Percentiles rank a stretch among this genome's conserved stretches.
phyloP scores from a whole-genome alignment of 176 grass and related monocot species.

The Cenchrus purpureus region DNA sequence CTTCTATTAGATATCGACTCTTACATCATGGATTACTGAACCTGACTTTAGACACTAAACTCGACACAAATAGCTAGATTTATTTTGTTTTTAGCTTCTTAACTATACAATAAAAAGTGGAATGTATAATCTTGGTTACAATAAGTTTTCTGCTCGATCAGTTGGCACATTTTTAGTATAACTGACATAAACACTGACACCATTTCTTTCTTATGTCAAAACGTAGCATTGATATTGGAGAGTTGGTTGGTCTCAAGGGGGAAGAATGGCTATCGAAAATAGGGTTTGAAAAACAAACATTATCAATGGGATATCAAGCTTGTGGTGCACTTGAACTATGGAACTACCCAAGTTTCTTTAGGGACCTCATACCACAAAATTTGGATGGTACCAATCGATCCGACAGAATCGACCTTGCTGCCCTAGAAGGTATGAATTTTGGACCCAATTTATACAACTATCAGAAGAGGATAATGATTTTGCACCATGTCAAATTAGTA shows the following conservation, averaged over 20 bases:
- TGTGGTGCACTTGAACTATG: constrained; percentile 71
- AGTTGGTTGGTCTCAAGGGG: constrained; percentile 54
- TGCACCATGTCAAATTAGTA: constrained; percentile 30
- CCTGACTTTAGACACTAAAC: constrained; percentile 30
- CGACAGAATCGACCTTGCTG: constrained; percentile 58
- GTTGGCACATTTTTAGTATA: constrained; percentile 18
- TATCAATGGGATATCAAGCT: constrained; percentile 75
- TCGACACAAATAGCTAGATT: constrained; percentile 15
- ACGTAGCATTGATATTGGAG: constrained; percentile 51
- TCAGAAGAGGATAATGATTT: constrained; percentile 40
- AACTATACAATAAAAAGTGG: constrained; percentile 32
- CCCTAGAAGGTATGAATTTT: constrained; percentile 60
- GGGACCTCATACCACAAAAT: constrained; percentile 61
- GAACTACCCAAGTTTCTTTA: constrained; percentile 70
- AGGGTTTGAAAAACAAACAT: constrained; percentile 53
- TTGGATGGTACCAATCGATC: constrained; percentile 55
- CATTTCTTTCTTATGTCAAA: constrained; percentile 35
- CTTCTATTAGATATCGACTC: constrained; percentile 33
- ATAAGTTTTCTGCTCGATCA: constrained; percentile 3
- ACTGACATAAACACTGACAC: constrained; percentile 29
- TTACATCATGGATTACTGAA: constrained; percentile 31
- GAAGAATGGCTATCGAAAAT: constrained; percentile 46
- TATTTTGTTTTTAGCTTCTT: constrained; percentile 2
- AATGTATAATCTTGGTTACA: constrained; percentile 30
- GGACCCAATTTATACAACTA: constrained; percentile 2